Evolutionary conservation across 2,329 filamentous ascomycete genomes (phyloP).

Genomic region (Nannizzia gypsea): DNA sequence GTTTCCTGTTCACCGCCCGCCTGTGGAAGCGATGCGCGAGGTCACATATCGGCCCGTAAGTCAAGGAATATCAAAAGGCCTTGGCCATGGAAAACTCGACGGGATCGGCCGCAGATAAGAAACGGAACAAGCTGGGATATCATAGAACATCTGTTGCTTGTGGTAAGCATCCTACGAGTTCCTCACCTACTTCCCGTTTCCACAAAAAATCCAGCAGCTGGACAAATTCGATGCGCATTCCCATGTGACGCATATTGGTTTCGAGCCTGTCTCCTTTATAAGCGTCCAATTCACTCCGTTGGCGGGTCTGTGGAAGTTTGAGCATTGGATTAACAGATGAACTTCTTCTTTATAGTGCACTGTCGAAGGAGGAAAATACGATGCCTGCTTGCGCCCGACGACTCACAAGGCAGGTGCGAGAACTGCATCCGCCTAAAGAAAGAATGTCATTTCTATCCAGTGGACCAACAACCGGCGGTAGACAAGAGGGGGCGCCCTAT

Average conservation of each 20-base stretch:
- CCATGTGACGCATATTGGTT: too few species aligned
- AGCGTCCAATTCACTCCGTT: background rate
- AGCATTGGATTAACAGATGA: background rate
- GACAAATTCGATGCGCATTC: too few species aligned
- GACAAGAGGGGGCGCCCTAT: conserved; percentile 37
- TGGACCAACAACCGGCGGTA: conserved; percentile 58
- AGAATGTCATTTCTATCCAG: conserved; percentile 83
- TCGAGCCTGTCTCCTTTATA: too few species aligned
- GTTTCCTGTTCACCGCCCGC: conserved; percentile 3
- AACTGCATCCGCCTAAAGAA: conserved; percentile 93
- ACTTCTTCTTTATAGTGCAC: conserved; percentile 49
- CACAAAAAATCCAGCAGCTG: background rate
- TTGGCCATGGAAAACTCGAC: conserved; percentile 27
- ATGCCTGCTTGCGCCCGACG: conserved; percentile 65
- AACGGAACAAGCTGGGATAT: conserved; percentile 87
- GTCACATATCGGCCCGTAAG: conserved; percentile 25
- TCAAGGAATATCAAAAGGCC: conserved; percentile 23
- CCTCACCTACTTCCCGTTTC: background rate
- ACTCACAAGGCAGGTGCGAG: conserved; percentile 64
- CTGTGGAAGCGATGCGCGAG: conserved; percentile 30
- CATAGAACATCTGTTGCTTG: conserved; percentile 92
- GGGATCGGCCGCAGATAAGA: conserved; percentile 45
- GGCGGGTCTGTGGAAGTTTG: background rate
- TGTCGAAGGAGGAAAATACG: conserved; percentile 89
- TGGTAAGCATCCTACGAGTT: conserved; percentile 51